These are phyloP conservation scores for Leccinum olivaceopallidum DNA, from an alignment of 768 basidiomycete species.

Conservation along the genomic window DNA sequence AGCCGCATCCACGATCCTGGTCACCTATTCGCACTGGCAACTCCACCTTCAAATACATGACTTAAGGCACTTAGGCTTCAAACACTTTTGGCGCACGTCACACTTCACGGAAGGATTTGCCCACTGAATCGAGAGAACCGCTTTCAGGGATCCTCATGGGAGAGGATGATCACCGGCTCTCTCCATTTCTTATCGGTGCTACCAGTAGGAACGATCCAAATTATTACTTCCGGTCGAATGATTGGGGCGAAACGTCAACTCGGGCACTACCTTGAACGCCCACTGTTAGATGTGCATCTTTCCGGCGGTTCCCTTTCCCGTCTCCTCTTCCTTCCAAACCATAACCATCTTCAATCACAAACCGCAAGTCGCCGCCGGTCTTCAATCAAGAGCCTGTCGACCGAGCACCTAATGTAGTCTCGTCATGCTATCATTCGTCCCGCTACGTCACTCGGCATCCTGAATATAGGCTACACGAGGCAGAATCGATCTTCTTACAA, in stretches of 20 bases:
- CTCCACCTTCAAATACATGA: too few species aligned
- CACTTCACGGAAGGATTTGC: not conserved
- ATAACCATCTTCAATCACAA: not conserved
- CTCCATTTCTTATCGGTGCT: not conserved
- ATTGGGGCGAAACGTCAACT: not conserved
- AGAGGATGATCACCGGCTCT: not conserved
- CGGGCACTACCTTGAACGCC: not conserved
- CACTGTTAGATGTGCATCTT: not conserved
- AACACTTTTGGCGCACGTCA: too few species aligned
- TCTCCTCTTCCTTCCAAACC: not conserved
- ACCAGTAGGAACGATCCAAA: not conserved
- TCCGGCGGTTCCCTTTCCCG: not conserved
- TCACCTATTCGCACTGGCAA: not conserved
- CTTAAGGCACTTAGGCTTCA: too few species aligned
- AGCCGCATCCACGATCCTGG: too few species aligned
- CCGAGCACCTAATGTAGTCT: not conserved
- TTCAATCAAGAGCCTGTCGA: conserved; percentile 16
- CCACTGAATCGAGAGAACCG: not conserved
- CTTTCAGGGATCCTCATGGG: not conserved
- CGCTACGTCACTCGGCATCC: conserved; percentile 5
- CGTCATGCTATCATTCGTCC: not conserved
- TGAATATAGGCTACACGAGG: conserved; percentile 2
- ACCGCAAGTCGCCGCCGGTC: not conserved
- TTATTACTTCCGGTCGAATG: not conserved
- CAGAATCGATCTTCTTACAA: conserved; percentile 3